Base-by-base conservation (phyloP, 805 yeast species). In the Saturnispora bothae region DNA sequence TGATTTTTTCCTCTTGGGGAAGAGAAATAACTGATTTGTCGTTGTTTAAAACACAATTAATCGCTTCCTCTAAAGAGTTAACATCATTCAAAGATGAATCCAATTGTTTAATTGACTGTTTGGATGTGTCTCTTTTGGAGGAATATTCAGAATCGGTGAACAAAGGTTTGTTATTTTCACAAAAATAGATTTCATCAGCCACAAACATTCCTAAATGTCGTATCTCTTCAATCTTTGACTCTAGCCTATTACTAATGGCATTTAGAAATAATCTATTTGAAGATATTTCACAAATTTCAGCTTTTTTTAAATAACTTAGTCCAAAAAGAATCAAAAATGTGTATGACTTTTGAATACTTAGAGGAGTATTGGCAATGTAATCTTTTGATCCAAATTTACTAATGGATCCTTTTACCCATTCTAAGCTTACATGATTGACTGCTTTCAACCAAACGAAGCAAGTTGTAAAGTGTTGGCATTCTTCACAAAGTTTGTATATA, bases 141-240 rank as follows among this genome's bases (percentile, higher is more conserved):
- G 38, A 40, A 41, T 48, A 56, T 28, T 32, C 52, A 13, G 44
- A 39, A 1, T 52, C 50, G 15, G 54, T 48, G 42, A 63, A 65
- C 41, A 52, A 51, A 7, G 56, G 54, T 3, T 57, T 50, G 2
- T 56, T 51, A 4, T 59, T 54, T 4, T 45, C 33, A 53, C 48
- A 44, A 43, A 45, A 42, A 44, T 71, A 64, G 1, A 73, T 51
- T 13, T 53, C 50, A 48, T 78, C 79, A 1, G 83, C 83, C 5
- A 79, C 52, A 13, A 68, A 49, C 53, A 79, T 71, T 0, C 78
- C 86, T 23, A 77, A 53, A 12, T 63, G 50, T 39, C 83, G 66
- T 2, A 67, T 56, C n/a, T 49, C 51, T 1, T 53, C 48, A 1
- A 73, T 64, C 32, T 64, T 63, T 0, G 80, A 69, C 19, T 64